Conservation (phyloP, 73 alveolate genomes). For the Stentor coeruleus region DNA sequence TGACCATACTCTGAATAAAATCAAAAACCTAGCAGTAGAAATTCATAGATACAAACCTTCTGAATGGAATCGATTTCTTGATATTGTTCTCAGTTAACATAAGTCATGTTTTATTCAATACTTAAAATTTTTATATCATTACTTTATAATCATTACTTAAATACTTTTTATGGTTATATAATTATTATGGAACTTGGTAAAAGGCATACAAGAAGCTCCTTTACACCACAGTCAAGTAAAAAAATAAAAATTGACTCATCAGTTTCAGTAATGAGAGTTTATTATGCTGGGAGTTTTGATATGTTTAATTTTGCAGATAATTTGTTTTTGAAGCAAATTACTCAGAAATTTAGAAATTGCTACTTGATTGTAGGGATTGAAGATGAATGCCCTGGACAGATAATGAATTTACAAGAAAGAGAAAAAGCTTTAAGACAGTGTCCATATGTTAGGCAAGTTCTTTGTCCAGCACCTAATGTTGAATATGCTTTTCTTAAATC, state of each 20-base stretch:
- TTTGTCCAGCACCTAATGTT: neutral
- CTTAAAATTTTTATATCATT: too few relatives aligned
- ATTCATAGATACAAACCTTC: constrained; percentile 62
- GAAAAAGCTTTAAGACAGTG: neutral
- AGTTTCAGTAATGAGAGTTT: neutral
- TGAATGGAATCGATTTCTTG: constrained; percentile 71
- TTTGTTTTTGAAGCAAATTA: neutral
- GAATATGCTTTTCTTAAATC: neutral
- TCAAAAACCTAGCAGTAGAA: constrained; percentile 62
- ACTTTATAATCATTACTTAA: too few relatives aligned
- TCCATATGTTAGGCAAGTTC: neutral
- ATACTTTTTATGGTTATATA: too few relatives aligned
- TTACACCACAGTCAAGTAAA: neutral
- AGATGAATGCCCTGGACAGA: neutral
- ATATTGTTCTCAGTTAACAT: constrained; percentile 52
- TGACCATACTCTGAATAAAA: constrained; percentile 40
- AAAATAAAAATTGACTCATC: neutral
- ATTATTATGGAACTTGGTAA: too few relatives aligned
- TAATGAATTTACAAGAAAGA: neutral
- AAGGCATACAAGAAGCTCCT: too few relatives aligned
- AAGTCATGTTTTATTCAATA: too few relatives aligned
- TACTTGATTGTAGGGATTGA: neutral
- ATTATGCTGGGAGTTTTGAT: neutral
- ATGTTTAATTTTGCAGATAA: neutral
- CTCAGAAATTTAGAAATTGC: neutral